phyloP scores from a whole-genome alignment of 805 yeast species.

The Ogataea haglerorum region DNA sequence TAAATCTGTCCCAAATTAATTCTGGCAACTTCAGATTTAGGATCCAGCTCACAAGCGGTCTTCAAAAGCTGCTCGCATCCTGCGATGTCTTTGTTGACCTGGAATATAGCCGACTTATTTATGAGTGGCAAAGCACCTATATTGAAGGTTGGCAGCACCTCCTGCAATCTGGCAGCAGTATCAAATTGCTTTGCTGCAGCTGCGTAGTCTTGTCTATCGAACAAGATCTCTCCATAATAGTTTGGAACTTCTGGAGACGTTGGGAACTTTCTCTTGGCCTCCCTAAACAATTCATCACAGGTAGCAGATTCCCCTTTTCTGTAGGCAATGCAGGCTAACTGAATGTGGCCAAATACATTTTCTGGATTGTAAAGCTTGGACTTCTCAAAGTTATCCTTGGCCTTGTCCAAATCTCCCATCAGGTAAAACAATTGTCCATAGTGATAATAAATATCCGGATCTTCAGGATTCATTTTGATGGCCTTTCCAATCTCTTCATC shows the following conservation, averaged over 20 bases:
- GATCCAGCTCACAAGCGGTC: constrained; percentile 79
- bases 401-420: constrained; percentile 68
- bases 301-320: constrained; percentile 61
- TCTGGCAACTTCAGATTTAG: constrained; percentile 84
- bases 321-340: constrained; percentile 88
- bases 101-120: constrained; percentile 77
- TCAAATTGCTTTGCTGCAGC: constrained; percentile 84
- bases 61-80: constrained; percentile 64
- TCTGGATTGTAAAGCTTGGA: constrained; percentile 70
- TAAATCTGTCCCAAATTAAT: constrained; percentile 89
- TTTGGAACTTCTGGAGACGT: constrained; percentile 89
- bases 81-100: constrained; percentile 50
- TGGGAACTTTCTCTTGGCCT: constrained; percentile 73
- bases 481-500: constrained; percentile 69
- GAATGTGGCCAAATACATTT: constrained; percentile 84
- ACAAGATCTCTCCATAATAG: constrained; percentile 90
- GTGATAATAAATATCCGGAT: constrained; percentile 87
- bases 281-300: constrained; percentile 61
- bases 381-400: constrained; percentile 70
- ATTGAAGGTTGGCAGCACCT: constrained; percentile 59
- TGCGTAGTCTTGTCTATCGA: constrained; percentile 69
- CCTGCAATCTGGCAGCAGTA: constrained; percentile 78
- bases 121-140: constrained; percentile 88
- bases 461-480: constrained; percentile 58
- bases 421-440: constrained; percentile 89